Base-by-base conservation (phyloP, 768 basidiomycete genomes). In the Chlorophyllum brunneum region DNA sequence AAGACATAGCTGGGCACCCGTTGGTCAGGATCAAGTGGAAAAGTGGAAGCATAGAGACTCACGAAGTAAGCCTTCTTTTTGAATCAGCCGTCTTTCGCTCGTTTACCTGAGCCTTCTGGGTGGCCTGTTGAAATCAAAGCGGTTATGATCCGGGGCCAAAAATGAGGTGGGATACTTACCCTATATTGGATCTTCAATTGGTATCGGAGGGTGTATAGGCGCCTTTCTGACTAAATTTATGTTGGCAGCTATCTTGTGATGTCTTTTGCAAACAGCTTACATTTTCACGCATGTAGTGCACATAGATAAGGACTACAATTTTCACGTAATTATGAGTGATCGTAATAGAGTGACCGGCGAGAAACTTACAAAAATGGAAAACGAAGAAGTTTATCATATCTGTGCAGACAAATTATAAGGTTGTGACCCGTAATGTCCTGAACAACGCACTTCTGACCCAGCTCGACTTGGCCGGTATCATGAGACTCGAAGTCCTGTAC, bases 61-160 rank as follows among this genome's bases (percentile, higher is more conserved):
- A 82, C 86, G 87, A 84, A 58, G 88, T 90, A 22, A 90, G 73
- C 15, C 88, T 80, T 18, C 86, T 78, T 65, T 94, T 95, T 4
- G 87, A 89, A 57, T 94, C 93, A 4, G 85, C 81, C 66, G 81
- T 81, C 53, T 80, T 82, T 42, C 81, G 74, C 64, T 89, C 88
- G 57, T 87, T 85, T 39, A 89, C 75, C 65, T 91, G 88, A 5
- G 88, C 88, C 45, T 82, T 74, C 76, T 88, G 76, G 59, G 84
- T 79, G 70, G 88, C 77, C 64, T 82, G 48, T 13, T 47, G 48
- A 38, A 33, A 26, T 29, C 27, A 42, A 40, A 33, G 24, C 38
- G 43, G 54, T 34, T 24, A 26, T 26, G 13, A 18, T n/a, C n/a
- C 2, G 4, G 20, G 9, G 15, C 11, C 36, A 22, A 23, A 27